A percentile compares a stretch with the other conserved stretches of the same genome.
phyloP scores from a whole-genome alignment of 768 basidiomycete species.

The Kwoniella bestiolae region DNA sequence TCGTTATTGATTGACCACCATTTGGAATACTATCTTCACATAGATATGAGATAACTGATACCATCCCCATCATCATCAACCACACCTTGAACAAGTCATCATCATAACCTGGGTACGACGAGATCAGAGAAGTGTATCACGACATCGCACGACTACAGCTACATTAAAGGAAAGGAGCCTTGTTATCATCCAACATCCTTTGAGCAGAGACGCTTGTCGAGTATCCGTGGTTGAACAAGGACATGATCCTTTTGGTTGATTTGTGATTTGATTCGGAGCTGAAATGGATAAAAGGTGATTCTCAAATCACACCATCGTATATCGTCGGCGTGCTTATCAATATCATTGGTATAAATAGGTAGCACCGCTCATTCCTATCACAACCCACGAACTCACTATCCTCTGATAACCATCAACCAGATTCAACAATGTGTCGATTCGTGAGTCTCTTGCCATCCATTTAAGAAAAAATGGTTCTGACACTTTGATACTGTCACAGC shows the following conservation, averaged over 20 bases:
- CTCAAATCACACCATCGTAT: neutral
- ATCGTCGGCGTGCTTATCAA: neutral
- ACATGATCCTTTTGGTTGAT: neutral
- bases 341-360: neutral
- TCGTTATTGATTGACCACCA: slow-evolving; percentile 2
- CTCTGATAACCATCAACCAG: neutral
- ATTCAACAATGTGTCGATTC: slow-evolving; percentile 43
- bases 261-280: neutral
- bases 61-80: neutral
- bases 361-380: neutral
- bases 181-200: neutral
- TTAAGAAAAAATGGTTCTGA: too few species aligned
- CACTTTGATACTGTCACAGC: too few species aligned
- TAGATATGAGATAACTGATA: slow-evolving; percentile 1
- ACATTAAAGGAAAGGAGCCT: neutral
- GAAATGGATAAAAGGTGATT: slow-evolving; percentile 8
- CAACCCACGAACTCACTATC: neutral
- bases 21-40: neutral
- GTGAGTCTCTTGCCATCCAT: too few species aligned
- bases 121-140: neutral
- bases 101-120: neutral
- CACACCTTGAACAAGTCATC: neutral
- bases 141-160: neutral
- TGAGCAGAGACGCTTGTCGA: too few species aligned
- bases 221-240: too few species aligned